These are phyloP conservation scores for Furcasterigmium sp. DNA, from an alignment of 2,329 filamentous ascomycete species.

Conservation along the genomic window DNA sequence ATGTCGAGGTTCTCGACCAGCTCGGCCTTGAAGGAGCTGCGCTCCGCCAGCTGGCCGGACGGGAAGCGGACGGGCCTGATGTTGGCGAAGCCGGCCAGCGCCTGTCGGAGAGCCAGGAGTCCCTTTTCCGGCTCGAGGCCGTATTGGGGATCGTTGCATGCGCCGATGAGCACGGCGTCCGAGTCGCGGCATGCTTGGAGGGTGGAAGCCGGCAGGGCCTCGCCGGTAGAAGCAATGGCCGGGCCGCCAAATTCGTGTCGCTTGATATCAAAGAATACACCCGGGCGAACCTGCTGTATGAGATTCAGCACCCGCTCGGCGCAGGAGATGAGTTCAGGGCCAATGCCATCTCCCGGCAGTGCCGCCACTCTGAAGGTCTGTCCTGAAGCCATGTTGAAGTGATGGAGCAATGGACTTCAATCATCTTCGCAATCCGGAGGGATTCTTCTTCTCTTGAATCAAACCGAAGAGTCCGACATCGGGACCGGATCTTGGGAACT, in stretches of 20 bases:
- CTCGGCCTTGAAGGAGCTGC: slow-evolving; percentile 64
- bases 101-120: slow-evolving; percentile 66
- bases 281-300: slow-evolving; percentile 5
- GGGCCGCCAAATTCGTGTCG: slow-evolving; percentile 4
- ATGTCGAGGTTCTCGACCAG: slow-evolving; percentile 67
- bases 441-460: not conserved
- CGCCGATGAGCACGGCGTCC: slow-evolving; percentile 8
- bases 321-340: slow-evolving; percentile 6
- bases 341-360: slow-evolving; percentile 10
- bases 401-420: not conserved
- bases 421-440: not conserved
- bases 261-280: slow-evolving; percentile 7
- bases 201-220: slow-evolving; percentile 4
- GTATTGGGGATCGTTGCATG: slow-evolving; percentile 8
- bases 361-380: not conserved
- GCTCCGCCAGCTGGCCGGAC: slow-evolving; percentile 61
- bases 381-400: not conserved
- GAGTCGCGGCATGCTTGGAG: slow-evolving; percentile 8
- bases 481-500: not conserved
- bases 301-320: slow-evolving; percentile 4
- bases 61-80: slow-evolving; percentile 74
- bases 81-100: slow-evolving; percentile 49
- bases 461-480: not conserved
- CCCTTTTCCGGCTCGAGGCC: slow-evolving; percentile 69
- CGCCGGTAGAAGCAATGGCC: not conserved